phyloP scores from a whole-genome alignment of 208 protist genomes.

The Crithidia brevicula region DNA sequence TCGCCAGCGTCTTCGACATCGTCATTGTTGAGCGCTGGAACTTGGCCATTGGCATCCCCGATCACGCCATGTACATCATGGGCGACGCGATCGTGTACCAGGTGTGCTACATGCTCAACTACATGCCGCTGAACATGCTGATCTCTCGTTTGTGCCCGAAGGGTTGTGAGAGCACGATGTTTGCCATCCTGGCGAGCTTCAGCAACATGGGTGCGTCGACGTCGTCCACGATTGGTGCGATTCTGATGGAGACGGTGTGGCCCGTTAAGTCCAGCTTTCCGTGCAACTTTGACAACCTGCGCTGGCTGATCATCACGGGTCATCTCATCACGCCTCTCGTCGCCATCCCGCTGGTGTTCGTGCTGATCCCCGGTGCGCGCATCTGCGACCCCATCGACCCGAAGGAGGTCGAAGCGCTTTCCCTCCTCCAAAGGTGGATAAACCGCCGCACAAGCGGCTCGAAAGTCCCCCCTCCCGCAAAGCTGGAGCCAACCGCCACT shows the following conservation, averaged over 20 bases:
- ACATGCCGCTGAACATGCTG: conserved; percentile 73
- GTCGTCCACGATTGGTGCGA: conserved; percentile 42
- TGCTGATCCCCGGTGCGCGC: conserved; percentile 59
- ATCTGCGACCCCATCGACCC: conserved; percentile 50
- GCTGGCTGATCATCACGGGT: conserved; percentile 49
- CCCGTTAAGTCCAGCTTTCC: conserved; percentile 38
- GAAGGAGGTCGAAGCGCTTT: conserved; percentile 26
- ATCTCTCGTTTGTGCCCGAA: conserved; percentile 76
- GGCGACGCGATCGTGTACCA: conserved; percentile 65
- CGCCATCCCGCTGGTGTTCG: conserved; percentile 48
- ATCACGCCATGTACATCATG: conserved; percentile 64
- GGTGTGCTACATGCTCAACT: conserved; percentile 59
- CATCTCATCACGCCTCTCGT: conserved; percentile 57
- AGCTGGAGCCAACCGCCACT: background rate
- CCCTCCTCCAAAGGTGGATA: conserved; percentile 21
- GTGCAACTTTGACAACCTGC: conserved; percentile 66
- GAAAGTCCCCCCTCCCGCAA: background rate
- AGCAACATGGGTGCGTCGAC: conserved; percentile 67
- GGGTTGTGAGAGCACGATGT: conserved; percentile 74
- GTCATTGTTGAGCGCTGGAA: conserved; percentile 76
- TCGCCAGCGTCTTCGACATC: conserved; percentile 62
- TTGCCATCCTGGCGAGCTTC: conserved; percentile 73
- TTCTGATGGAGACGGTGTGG: conserved; percentile 56
- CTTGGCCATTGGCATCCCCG: conserved; percentile 37
- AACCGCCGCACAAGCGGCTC: background rate